These are phyloP conservation scores for Fraxinus velutina DNA, from an alignment of 305 asterid species.

Conservation along the genomic window DNA sequence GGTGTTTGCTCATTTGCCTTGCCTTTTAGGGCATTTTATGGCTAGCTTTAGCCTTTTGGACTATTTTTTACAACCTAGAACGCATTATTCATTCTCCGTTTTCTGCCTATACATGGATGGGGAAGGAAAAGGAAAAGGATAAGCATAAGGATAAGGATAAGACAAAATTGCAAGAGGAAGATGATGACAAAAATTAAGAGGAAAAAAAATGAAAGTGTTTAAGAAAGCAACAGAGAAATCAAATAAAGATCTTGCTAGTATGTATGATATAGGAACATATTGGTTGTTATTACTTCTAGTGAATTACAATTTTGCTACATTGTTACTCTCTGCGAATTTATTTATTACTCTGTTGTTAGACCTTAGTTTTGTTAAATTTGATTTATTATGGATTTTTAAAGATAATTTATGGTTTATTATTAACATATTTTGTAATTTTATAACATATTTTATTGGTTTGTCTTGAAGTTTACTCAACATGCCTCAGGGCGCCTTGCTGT, in stretches of 20 bases:
- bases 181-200: background rate
- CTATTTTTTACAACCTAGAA: background rate
- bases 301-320: background rate
- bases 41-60: background rate
- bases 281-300: background rate
- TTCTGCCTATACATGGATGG: background rate
- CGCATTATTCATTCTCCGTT: background rate
- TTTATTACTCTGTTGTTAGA: background rate
- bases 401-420: background rate
- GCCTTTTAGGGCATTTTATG: background rate
- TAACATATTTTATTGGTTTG: background rate
- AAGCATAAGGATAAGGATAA: background rate
- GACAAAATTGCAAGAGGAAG: background rate
- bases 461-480: background rate
- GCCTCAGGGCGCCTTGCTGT: background rate
- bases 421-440: background rate
- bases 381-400: background rate
- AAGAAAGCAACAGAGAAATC: background rate
- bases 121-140: background rate
- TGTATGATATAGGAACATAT: background rate
- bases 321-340: background rate
- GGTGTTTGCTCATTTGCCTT: background rate
- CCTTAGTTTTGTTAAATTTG: background rate
- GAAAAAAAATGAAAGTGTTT: background rate
- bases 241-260: background rate